Base-by-base conservation (phyloP, 352 stramenopile species). In the Phytophthora aleatoria region DNA sequence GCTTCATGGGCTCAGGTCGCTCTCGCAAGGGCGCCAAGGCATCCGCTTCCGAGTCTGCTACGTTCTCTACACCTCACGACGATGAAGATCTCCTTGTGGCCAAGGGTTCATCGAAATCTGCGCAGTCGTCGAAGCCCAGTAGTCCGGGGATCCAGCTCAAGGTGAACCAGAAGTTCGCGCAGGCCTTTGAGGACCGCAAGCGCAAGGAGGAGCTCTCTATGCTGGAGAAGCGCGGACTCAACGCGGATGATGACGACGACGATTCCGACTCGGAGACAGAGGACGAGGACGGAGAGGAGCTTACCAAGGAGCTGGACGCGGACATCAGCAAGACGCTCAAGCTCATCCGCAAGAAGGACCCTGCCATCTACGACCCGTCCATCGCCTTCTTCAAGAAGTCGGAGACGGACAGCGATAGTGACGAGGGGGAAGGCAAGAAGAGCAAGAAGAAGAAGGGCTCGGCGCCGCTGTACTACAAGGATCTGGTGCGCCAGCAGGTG, bases 401-500 rank as follows among this genome's bases (percentile, higher is more conserved):
- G 4, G 73, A 81, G 16, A 50, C 28, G 30, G 66, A 74, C 0
- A 43, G 61, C 13, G 73, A 69, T 8, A 52, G 51, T 16, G 64
- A 71, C 2, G 70, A 73, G 3, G 68, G 67, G 3, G 56, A 65
- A 1, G 57, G 65, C 33, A 72, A 72, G 51, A 72, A 64, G 50
- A 73, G 62, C 54, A 73, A 74, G 42, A 66, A 76, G 59, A 66
- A 77, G 45, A 87, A 79, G 33, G 57, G 61, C 3, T 61, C 57
- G 7, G 69, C 71, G 20, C 87, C 87, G 28, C 57, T 94, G 52
- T 94, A 96, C 57, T 96, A 96, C 81, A 99, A 98, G 67, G 97
- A 99, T 81, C 77, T 99, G 30, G 81, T 98, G 41, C 85, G 97
- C 11, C 92, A 98, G 57, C 92, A 99, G 69, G 94, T 97, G 47